Percentiles rank a stretch among this genome's conserved stretches.
phyloP scores from a whole-genome alignment of 371 early-diverging fungal genomes.

The Lichtheimia corymbifera region DNA sequence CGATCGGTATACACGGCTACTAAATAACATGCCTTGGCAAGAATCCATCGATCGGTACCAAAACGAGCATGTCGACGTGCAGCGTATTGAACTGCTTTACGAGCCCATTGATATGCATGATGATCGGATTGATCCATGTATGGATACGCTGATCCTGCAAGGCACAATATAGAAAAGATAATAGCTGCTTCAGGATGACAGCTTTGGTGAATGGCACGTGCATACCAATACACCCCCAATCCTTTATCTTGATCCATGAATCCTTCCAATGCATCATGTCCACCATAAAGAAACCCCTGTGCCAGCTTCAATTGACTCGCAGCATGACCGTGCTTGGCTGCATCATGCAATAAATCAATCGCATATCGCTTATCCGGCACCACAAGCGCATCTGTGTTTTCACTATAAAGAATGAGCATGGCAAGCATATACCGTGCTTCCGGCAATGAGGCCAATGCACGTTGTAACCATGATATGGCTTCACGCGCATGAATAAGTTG shows the following conservation, averaged over 20 bases:
- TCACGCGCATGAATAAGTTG: conserved; percentile 74
- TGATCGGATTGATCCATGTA: conserved; percentile 73
- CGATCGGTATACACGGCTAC: conserved; percentile 75
- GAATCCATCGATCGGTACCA: conserved; percentile 10
- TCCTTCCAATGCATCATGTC: conserved; percentile 4
- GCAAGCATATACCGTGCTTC: conserved; percentile 93
- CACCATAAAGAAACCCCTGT: conserved; percentile 91
- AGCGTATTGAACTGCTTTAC: conserved; percentile 62
- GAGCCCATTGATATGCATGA: conserved; percentile 88
- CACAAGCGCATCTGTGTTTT: no score
- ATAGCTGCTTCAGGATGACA: conserved; percentile 80
- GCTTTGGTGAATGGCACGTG: conserved; percentile 76
- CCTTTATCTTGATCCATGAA: conserved; percentile 80
- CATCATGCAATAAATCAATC: conserved; percentile 82
- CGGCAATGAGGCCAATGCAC: conserved; percentile 75
- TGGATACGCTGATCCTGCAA: conserved; percentile 71
- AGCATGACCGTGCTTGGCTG: conserved; percentile 88
- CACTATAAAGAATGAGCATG: conserved; percentile 7
- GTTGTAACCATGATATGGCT: conserved; percentile 88
- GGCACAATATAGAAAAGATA: conserved; percentile 86
- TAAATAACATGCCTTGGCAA: conserved; percentile 79
- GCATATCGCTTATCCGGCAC: conserved; percentile 76
- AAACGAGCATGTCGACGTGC: conserved; percentile 51
- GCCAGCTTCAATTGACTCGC: conserved; percentile 92
- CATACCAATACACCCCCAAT: conserved; percentile 93